Evolutionary conservation across 495 filamentous ascomycete genomes (phyloP).

Genomic region (Talaromyces proteolyticus): DNA sequence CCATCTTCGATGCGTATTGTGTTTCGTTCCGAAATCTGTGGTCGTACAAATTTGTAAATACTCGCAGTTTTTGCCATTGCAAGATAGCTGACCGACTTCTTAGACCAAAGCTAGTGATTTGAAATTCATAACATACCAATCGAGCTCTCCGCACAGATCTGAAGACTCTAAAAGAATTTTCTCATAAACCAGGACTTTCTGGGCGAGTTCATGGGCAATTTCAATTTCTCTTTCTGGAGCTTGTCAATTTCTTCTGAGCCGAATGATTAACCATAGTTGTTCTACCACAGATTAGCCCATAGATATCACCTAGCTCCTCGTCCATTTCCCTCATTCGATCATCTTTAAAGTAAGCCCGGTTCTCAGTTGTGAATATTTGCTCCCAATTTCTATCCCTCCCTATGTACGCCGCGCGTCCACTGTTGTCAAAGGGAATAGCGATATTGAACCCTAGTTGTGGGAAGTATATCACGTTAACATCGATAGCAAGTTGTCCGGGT

Average conservation of each 20-base stretch:
- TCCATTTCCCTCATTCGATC: slow-evolving; percentile 80
- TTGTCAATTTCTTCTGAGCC: background rate
- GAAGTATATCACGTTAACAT: slow-evolving; percentile 79
- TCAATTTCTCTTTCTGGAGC: slow-evolving; percentile 81
- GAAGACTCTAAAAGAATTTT: slow-evolving; percentile 59
- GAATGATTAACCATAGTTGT: background rate
- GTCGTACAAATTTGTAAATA: slow-evolving; percentile 65
- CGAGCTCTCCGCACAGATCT: slow-evolving; percentile 78
- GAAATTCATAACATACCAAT: slow-evolving; percentile 42
- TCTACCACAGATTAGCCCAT: slow-evolving; percentile 74
- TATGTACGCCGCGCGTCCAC: slow-evolving; percentile 58
- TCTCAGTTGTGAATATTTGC: slow-evolving; percentile 67
- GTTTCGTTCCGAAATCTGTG: slow-evolving; percentile 66
- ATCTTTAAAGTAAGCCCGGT: slow-evolving; percentile 82
- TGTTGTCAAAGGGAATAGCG: slow-evolving; percentile 58
- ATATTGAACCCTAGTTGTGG: slow-evolving; percentile 90
- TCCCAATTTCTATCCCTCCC: slow-evolving; percentile 66
- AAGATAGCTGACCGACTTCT: slow-evolving; percentile 51
- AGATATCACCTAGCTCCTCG: slow-evolving; percentile 75
- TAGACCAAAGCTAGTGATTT: background rate
- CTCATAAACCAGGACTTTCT: slow-evolving; percentile 66
- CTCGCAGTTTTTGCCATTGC: slow-evolving; percentile 76
- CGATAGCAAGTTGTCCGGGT: slow-evolving; percentile 53
- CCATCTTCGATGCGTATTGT: slow-evolving; percentile 72
- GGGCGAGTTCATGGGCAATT: slow-evolving; percentile 73